Percentiles rank a stretch among this genome's conserved stretches.
Evolutionary conservation across 2,329 filamentous ascomycete species (phyloP).

Genomic region (Scedosporium boydii): DNA sequence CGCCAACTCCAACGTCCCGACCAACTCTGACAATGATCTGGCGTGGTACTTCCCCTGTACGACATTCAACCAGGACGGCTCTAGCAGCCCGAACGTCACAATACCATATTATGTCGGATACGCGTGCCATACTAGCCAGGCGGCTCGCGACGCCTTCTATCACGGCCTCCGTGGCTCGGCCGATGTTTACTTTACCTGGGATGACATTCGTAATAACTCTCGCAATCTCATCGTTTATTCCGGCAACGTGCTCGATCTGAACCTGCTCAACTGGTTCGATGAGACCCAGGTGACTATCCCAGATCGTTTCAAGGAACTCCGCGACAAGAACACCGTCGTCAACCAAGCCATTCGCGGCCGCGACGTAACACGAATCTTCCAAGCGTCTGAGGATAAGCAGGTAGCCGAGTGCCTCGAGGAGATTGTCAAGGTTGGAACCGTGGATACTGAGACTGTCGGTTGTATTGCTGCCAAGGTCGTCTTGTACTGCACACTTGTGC

Average conservation of each 20-base stretch:
- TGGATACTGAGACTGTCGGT: slow-evolving; percentile 92
- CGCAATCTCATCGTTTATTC: slow-evolving; percentile 93
- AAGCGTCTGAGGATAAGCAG: slow-evolving; percentile 67
- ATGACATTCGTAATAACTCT: slow-evolving; percentile 79
- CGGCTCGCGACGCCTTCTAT: slow-evolving; percentile 68
- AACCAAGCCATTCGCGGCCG: slow-evolving; percentile 65
- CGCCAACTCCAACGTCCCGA: slow-evolving; percentile 66
- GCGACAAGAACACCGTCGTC: slow-evolving; percentile 50
- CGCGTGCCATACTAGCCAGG: slow-evolving; percentile 70
- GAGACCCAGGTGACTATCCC: slow-evolving; percentile 67
- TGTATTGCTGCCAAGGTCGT: slow-evolving; percentile 98
- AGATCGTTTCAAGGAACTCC: slow-evolving; percentile 67
- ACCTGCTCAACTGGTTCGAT: slow-evolving; percentile 88
- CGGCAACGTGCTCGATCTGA: slow-evolving; percentile 82
- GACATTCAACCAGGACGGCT: slow-evolving; percentile 89
- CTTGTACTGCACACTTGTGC: slow-evolving; percentile 81
- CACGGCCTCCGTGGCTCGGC: slow-evolving; percentile 54
- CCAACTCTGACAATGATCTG: slow-evolving; percentile 60
- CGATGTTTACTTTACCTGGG: slow-evolving; percentile 94
- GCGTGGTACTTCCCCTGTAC: slow-evolving; percentile 97
- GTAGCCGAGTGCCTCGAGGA: slow-evolving; percentile 82
- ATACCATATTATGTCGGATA: slow-evolving; percentile 74
- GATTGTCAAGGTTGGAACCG: slow-evolving; percentile 89
- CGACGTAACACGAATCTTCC: slow-evolving; percentile 83
- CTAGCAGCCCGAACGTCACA: slow-evolving; percentile 64